phyloP scores from a whole-genome alignment of 2,329 filamentous ascomycete genomes.

The Nigrograna mackinnonii region DNA sequence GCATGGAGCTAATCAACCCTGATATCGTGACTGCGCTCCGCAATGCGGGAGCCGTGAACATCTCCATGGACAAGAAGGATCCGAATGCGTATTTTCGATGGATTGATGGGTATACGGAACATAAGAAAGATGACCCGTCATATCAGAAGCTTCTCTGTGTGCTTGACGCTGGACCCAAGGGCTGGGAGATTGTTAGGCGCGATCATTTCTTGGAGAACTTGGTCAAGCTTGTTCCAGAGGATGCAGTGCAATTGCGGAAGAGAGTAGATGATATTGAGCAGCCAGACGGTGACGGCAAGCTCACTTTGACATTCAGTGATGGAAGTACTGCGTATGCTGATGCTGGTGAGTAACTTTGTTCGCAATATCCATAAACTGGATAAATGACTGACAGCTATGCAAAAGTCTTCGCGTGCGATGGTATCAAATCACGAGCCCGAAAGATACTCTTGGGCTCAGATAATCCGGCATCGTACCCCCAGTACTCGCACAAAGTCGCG shows the following conservation, averaged over 20 bases:
- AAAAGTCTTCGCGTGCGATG: conserved; percentile 65
- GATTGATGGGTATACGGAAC: conserved; percentile 11
- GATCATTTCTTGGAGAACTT: conserved; percentile 55
- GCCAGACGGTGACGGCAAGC: conserved; percentile 24
- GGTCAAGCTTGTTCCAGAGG: conserved; percentile 50
- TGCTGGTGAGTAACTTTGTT: too few species aligned
- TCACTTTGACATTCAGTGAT: conserved; percentile 47
- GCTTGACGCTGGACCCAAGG: conserved; percentile 14
- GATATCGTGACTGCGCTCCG: conserved; percentile 25
- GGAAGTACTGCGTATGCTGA: conserved; percentile 48
- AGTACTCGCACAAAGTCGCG: conserved; percentile 62
- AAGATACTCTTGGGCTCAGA: conserved; percentile 54
- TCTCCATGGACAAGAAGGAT: conserved; percentile 25
- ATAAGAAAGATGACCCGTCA: too few species aligned
- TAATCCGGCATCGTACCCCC: conserved; percentile 42
- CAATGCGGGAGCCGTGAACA: conserved; percentile 12
- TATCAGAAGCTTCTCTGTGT: too few species aligned
- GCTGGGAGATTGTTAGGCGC: conserved; percentile 45
- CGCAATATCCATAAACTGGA: too few species aligned
- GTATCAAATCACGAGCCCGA: conserved; percentile 62
- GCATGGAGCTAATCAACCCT: conserved; percentile 47
- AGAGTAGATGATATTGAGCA: conserved; percentile 26
- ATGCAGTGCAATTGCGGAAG: conserved; percentile 47
- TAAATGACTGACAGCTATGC: too few species aligned
- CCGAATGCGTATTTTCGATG: too few species aligned